Evolutionary conservation across 2,329 filamentous ascomycete genomes (phyloP), one percentile per base, ranked within the genome.

Genomic region (Microsporum audouinii): DNA sequence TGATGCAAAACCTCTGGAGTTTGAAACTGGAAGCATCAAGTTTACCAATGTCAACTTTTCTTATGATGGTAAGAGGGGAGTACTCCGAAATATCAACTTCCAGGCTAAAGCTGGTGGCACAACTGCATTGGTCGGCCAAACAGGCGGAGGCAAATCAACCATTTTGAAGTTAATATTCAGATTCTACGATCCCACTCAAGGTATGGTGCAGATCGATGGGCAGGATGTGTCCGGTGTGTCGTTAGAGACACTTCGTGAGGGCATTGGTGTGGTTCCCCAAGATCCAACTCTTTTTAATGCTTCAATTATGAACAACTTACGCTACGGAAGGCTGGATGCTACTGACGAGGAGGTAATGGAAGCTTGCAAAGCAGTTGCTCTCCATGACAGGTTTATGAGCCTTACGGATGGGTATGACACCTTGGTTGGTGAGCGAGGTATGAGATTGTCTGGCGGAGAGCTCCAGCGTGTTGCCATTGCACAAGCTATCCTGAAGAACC

Each of bases 181-280:
- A 12, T 80, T 81, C 67, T 83, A 82, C 69, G 80, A 83, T 63
- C 76, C 79, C 1, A 73, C 71, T 0, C 66, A 69, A 27, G 81
- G 81, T 3, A 72, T 70, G 10, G 78, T 83, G 62, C 68, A 67
- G 58, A 80, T 84, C 45, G 80, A 82, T 60, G 81, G 77, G 0
- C 80, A 82, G 67, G 77, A 83, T 63, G 76, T 88, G 31, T 79
- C 82, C 27, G 75, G 82, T 31, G 78, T 88, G 1, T 83, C 79
- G 0, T 74, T 86, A 12, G 75, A 78, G 60, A 84, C 80, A 53
- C 73, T 88, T 1, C 78, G 84, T 7, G 77, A 82, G 23, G 75
- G 77, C 2, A 78, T 88, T 31, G 84, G 84, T 23, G 77, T 86
- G 10, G 85, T 88, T 0, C 85, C 85, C 2, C 83, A 88, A 70